Base-by-base conservation (phyloP, 1,139 yeast genomes). In the Taphrina deformans region DNA sequence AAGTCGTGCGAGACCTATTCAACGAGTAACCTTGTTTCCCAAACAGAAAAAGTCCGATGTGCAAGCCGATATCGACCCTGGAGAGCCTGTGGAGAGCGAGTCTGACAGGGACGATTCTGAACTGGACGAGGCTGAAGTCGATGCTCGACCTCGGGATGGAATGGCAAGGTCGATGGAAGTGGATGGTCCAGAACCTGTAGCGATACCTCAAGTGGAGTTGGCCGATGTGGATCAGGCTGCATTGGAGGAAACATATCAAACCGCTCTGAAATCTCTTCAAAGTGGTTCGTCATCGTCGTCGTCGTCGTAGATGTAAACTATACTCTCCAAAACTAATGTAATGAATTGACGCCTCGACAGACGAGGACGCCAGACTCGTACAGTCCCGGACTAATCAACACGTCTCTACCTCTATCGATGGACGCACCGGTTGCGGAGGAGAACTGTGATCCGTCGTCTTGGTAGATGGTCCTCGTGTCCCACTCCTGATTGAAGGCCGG, bases 341-440 rank as follows among this genome's bases (percentile, higher is more conserved):
- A 29, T 3, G 41, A 12, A 44, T n/a, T 44, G 27, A 53, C 38
- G 31, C 62, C 62, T 31, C 55, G 33, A 46, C 62, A 58, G n/a
- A 48, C 44, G 31, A 58, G 29, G 18, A 58, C 23, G 16, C 62
- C 62, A 46, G 45, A 27, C 55, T 58, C 55, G 29, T 58, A 58
- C 14, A 58, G 55, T 21, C 62, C 62, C 1, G 62, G 46, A 31
- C 44, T 26, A 24, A 58, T 24, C 33, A 48, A 33, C 18, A 58
- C 12, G n/a, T 48, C 55, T 12, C 55, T 29, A 2, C 24, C 24
- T 10, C 12, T 9, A 38, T 58, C 62, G 24, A 58, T 16, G 16
- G 55, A 29, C 12, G 46, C 62, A 16, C 62, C 62, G 14, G 62
- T 58, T n/a, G 46, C 26, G 38, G 62, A 10, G 14, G 46, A 35